Evolutionary conservation across 805 yeast genomes (phyloP).

Genomic region (Candida maesae): DNA sequence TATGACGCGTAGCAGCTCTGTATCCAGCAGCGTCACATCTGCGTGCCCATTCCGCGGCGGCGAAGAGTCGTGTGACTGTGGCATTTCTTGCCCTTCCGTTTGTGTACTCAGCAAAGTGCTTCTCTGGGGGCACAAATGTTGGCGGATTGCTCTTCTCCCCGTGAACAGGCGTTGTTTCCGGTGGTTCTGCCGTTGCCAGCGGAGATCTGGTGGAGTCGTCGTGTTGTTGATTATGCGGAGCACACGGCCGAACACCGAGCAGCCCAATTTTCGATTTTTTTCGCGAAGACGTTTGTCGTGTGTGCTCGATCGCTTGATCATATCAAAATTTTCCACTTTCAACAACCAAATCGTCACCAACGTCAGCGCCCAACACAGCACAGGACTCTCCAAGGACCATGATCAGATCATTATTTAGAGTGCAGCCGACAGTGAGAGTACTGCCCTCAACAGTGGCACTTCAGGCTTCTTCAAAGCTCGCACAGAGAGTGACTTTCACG

Average conservation of each 20-base stretch:
- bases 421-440: slow-evolving; percentile 1
- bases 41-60: neutral
- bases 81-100: neutral
- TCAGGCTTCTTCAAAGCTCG: neutral
- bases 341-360: neutral
- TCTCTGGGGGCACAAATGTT: too few relatives aligned
- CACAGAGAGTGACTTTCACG: neutral
- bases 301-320: too few relatives aligned
- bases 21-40: slow-evolving; percentile 7
- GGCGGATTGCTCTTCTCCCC: too few relatives aligned
- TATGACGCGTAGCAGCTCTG: slow-evolving; percentile 10
- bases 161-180: too few relatives aligned
- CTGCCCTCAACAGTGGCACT: neutral
- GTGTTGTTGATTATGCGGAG: too few relatives aligned
- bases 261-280: neutral
- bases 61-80: neutral
- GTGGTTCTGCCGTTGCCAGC: too few relatives aligned
- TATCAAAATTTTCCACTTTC: slow-evolving; percentile 9
- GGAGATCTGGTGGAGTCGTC: neutral
- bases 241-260: too few relatives aligned
- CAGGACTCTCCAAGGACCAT: slow-evolving; percentile 4
- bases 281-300: slow-evolving; percentile 1
- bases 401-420: slow-evolving; percentile 15
- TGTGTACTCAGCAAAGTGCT: too few relatives aligned
- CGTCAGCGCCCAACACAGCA: neutral